Conservation (phyloP, 495 filamentous ascomycete genomes). For the Aspergillus heteromorphus region DNA sequence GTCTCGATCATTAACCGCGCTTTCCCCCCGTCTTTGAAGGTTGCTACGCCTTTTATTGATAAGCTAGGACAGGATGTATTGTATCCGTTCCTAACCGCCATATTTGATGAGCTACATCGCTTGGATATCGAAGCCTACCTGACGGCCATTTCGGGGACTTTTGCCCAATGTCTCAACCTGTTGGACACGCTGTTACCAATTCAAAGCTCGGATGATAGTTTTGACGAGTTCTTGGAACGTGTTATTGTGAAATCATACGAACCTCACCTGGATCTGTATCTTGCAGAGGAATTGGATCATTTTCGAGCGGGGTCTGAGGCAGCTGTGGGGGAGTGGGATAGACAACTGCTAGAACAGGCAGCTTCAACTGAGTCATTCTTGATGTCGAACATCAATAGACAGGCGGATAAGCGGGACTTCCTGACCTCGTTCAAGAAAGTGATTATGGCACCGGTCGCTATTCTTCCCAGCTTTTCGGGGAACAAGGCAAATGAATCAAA, state of each 20-base stretch:
- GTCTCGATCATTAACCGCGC: constrained; percentile 74
- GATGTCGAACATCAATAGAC: constrained; percentile 89
- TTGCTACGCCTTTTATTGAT: constrained; percentile 71
- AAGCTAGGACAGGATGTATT: constrained; percentile 81
- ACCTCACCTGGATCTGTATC: constrained; percentile 86
- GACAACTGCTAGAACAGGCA: constrained; percentile 83
- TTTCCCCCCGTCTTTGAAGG: constrained; percentile 71
- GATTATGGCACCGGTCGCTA: constrained; percentile 96
- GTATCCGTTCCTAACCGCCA: constrained; percentile 74
- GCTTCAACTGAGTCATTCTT: constrained; percentile 87
- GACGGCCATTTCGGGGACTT: constrained; percentile 79
- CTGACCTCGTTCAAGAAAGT: constrained; percentile 97
- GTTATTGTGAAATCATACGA: constrained; percentile 73
- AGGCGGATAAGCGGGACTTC: constrained; percentile 95
- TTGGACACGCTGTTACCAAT: constrained; percentile 61
- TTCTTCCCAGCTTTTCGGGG: constrained; percentile 62
- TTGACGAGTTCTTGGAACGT: constrained; percentile 50
- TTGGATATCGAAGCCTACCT: constrained; percentile 72
- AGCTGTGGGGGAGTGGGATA: constrained; percentile 82
- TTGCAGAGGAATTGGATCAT: constrained; percentile 84
- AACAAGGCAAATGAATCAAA: constrained; percentile 41
- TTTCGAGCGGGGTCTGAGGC: constrained; percentile 71
- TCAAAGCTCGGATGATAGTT: constrained; percentile 51
- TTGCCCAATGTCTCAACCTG: constrained; percentile 76
- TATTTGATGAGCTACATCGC: constrained; percentile 87